Conservation (phyloP, 768 basidiomycete species). For the Amanita pseudoporphyria region DNA sequence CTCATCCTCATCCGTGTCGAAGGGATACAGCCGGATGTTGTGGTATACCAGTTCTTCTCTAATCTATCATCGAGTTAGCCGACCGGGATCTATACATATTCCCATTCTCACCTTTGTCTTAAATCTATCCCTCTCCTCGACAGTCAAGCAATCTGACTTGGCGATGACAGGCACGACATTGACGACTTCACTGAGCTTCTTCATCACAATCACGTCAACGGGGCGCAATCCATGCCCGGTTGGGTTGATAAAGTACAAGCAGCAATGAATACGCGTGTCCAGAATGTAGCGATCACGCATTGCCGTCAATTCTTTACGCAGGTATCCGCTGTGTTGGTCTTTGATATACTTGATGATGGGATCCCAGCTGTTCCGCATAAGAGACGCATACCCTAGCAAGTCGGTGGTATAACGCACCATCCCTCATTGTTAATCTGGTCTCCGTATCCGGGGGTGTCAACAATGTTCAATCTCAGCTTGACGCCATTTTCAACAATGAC, state of each 20-base stretch:
- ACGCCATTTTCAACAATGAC: slow-evolving; percentile 97
- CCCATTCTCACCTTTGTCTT: slow-evolving; percentile 66
- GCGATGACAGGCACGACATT: slow-evolving; percentile 99
- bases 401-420: slow-evolving; percentile 47
- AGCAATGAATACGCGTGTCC: slow-evolving; percentile 98
- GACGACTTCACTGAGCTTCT: slow-evolving; percentile 97
- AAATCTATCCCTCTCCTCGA: slow-evolving; percentile 88
- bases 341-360: slow-evolving; percentile 99
- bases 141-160: slow-evolving; percentile 89
- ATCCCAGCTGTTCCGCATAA: slow-evolving; percentile 69
- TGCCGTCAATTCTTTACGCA: slow-evolving; percentile 97
- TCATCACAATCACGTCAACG: slow-evolving; percentile 98
- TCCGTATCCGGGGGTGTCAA: slow-evolving; percentile 97
- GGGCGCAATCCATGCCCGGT: slow-evolving; percentile 96
- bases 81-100: background rate
- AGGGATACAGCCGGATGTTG: slow-evolving; percentile 93
- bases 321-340: slow-evolving; percentile 97
- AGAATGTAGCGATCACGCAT: slow-evolving; percentile 98
- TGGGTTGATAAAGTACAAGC: slow-evolving; percentile 96
- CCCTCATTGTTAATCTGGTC: slow-evolving; percentile 99
- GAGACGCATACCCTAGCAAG: background rate
- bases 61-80: slow-evolving; percentile 45
- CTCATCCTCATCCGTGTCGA: slow-evolving; percentile 93
- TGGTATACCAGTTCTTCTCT: slow-evolving; percentile 86
- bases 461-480: slow-evolving; percentile 89